Percentiles rank a stretch among this genome's conserved stretches.
Conservation (phyloP, 257 asterid species). For the Nicotiana otophora region DNA sequence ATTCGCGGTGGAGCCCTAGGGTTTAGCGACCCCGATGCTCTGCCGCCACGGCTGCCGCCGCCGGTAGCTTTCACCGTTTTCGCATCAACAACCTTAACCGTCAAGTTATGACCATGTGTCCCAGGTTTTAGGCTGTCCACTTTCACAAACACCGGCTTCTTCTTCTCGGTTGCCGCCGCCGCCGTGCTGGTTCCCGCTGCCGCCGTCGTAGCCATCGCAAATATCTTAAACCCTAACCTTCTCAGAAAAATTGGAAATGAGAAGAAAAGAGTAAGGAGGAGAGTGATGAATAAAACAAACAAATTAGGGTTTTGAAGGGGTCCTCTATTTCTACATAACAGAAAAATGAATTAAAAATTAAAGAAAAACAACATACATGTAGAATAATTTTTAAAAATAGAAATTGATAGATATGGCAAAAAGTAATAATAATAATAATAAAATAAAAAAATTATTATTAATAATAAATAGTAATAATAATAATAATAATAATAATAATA, state of each 20-base stretch:
- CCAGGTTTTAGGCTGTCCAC: constrained; percentile 37
- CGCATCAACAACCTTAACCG: constrained; percentile 37
- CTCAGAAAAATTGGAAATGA: neutral
- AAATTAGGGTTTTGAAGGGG: neutral
- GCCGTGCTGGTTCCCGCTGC: constrained; percentile 3
- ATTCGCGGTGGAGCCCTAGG: constrained; percentile 22
- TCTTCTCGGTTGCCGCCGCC: constrained; percentile 20
- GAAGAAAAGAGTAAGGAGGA: neutral
- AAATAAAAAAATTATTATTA: no score
- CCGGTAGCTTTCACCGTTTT: constrained; percentile 22
- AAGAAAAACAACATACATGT: neutral
- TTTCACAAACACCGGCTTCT: constrained; percentile 43
- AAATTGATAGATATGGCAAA: neutral
- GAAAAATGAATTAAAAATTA: neutral
- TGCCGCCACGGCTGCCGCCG: constrained; percentile 6
- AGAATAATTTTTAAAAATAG: neutral
- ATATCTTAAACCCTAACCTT: constrained; percentile 16
- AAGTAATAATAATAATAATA: neutral
- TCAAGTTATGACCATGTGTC: constrained; percentile 37
- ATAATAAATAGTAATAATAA: neutral
- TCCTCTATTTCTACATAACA: no score
- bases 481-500: no score
- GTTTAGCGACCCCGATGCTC: constrained; percentile 18
- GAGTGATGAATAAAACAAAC: neutral
- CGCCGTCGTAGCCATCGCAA: constrained; percentile 26